Base-by-base conservation (phyloP, 495 filamentous ascomycete species). In the Aspergillus cavernicola region DNA sequence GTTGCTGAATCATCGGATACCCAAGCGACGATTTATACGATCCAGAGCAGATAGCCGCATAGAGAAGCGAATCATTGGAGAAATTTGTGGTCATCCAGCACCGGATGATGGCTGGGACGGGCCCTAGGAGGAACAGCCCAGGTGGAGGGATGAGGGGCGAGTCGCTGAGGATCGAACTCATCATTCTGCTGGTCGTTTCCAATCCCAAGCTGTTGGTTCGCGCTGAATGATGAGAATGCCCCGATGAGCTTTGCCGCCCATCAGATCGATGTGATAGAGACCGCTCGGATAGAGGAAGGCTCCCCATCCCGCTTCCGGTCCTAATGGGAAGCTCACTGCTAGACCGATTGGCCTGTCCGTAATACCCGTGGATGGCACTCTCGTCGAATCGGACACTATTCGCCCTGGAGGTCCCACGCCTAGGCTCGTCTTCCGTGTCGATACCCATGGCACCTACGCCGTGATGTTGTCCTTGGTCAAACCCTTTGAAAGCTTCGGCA, bases 301-400 rank as follows among this genome's bases (percentile, higher is more conserved):
- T 86, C 39, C 89, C 89, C 65, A 97, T 73, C 13, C 88, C 84
- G 67, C 90, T 96, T 15, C 85, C 81, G 12, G 87, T 89, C 29
- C 93, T 79, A 39, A 84, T 74, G 9, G 87, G 87, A 40, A 88
- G 81, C 47, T 98, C 93, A 26, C 84, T 81, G 20, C 86, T 91
- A 47, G 88, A 83, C 23, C 92, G 83, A 56, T 83, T 86, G 37
- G 85, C 83, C 55, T 92, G 90, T 31, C 85, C 86, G 78, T 91
- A 95, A 61, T 88, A 88, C 42, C 89, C 88, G 57, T 96, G 92
- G 52, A 95, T 82, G 2, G 95, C 92, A 63, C 89, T 96, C 66
- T 97, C 92, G 64, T 98, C 93, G 61, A 98, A 98, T n/a, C 93
- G 88, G 56, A 98, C 93, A 67, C 95, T 97, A 62, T 97, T 97